Percentiles rank a stretch among this genome's conserved stretches.
These are phyloP conservation scores for Aspergillus funiculosus DNA, from an alignment of 495 filamentous ascomycete species.

Conservation along the genomic window DNA sequence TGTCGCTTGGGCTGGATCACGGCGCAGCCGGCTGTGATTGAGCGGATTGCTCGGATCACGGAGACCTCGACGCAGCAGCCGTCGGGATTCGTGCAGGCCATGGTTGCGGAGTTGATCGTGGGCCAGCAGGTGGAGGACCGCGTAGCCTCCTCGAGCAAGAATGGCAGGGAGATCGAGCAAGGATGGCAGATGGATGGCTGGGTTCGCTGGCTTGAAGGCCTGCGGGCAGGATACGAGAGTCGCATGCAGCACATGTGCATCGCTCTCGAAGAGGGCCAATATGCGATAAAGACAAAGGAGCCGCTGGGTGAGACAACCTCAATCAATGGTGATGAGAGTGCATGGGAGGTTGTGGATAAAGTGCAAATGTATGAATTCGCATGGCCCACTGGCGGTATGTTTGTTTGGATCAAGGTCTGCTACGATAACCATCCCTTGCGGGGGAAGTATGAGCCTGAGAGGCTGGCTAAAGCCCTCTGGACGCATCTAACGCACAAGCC, in stretches of 20 bases:
- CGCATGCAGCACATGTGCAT: slow-evolving; percentile 73
- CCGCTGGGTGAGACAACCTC: slow-evolving; percentile 29
- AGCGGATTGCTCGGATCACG: slow-evolving; percentile 65
- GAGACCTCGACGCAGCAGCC: slow-evolving; percentile 77
- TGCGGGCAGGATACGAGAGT: slow-evolving; percentile 74
- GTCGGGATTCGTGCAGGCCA: slow-evolving; percentile 77
- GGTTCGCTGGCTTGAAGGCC: slow-evolving; percentile 80
- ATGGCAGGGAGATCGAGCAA: slow-evolving; percentile 22
- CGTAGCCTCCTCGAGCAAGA: slow-evolving; percentile 24
- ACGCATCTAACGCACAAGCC: slow-evolving; percentile 63
- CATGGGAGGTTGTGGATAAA: slow-evolving; percentile 62
- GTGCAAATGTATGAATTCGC: slow-evolving; percentile 64
- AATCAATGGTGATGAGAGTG: slow-evolving; percentile 39
- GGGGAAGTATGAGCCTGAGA: slow-evolving; percentile 32
- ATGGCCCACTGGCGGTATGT: slow-evolving; percentile 89
- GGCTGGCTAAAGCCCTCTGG: slow-evolving; percentile 61
- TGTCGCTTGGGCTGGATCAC: slow-evolving; percentile 74
- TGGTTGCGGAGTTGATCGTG: slow-evolving; percentile 72
- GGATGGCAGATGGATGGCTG: slow-evolving; percentile 83
- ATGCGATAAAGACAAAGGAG: slow-evolving; percentile 39
- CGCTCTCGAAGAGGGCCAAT: slow-evolving; percentile 59
- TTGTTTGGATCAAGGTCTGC: slow-evolving; percentile 70
- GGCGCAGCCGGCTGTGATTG: slow-evolving; percentile 69
- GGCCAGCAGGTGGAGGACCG: slow-evolving; percentile 47
- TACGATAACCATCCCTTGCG: slow-evolving; percentile 68